Conservation (phyloP, 345 rosid species). For the Hibiscus syriacus region DNA sequence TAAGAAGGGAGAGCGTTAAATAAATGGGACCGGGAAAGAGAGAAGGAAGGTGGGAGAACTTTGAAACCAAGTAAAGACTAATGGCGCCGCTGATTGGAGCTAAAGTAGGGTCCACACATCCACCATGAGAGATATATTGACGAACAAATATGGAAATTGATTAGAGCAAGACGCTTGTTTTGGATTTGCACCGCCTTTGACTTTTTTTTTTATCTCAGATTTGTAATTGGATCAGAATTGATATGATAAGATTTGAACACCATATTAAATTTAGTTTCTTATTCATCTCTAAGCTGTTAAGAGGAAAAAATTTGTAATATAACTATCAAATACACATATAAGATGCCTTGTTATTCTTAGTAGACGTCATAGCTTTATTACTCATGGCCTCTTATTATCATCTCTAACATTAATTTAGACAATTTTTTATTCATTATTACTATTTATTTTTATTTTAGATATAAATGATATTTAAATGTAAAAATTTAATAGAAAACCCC, state of each 20-base stretch:
- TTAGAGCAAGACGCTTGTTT: not conserved
- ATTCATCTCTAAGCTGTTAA: no score
- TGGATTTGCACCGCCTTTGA: not conserved
- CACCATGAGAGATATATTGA: not conserved
- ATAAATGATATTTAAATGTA: no score
- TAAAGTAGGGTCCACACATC: conserved; percentile 22
- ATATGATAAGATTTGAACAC: not conserved
- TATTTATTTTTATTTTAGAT: no score
- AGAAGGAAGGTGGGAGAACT: conserved; percentile 27
- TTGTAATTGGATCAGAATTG: not conserved
- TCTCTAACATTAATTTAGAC: no score
- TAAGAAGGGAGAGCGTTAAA: not conserved
- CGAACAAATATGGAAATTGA: not conserved
- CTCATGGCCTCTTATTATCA: not conserved
- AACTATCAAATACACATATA: no score
- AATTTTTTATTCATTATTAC: no score
- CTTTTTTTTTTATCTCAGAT: no score
- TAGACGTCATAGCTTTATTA: no score
- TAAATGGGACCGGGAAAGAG: not conserved
- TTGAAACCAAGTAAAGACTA: conserved; percentile 45
- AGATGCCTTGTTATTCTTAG: no score
- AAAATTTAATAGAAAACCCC: no score
- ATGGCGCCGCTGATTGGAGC: conserved; percentile 47
- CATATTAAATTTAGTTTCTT: not conserved
- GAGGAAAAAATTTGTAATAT: no score